Evolutionary conservation across 192 early-diverging fungal species (phyloP).

Genomic region (Tieghemiomyces parasiticus): DNA sequence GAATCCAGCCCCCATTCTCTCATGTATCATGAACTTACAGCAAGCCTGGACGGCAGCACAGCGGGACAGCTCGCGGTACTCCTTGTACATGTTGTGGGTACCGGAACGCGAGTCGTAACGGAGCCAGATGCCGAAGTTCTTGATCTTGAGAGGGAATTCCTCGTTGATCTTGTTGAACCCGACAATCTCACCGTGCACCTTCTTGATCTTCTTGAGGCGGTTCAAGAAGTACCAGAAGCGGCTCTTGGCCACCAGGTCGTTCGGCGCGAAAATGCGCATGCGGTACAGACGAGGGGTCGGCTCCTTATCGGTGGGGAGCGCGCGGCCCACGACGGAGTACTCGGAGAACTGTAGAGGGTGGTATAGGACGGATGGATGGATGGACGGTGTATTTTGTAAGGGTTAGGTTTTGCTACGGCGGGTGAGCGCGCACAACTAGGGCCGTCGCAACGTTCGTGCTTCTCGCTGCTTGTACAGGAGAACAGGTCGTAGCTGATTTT

Average conservation of each 20-base stretch:
- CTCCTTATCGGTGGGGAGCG: slow-evolving; percentile 83
- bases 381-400: no score
- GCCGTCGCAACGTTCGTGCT: no score
- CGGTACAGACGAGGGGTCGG: slow-evolving; percentile 89
- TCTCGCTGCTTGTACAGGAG: no score
- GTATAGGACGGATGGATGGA: neutral
- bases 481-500: no score
- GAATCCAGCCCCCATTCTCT: no score
- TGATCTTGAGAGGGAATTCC: slow-evolving; percentile 78
- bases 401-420: no score
- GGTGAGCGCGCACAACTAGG: no score
- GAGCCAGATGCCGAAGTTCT: slow-evolving; percentile 99
- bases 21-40: slow-evolving; percentile 21
- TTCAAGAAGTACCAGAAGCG: slow-evolving; percentile 99
- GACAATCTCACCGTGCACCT: slow-evolving; percentile 95
- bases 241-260: slow-evolving; percentile 95
- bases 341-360: slow-evolving; percentile 20
- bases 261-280: slow-evolving; percentile 98
- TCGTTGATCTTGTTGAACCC: slow-evolving; percentile 96
- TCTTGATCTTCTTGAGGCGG: slow-evolving; percentile 98
- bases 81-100: slow-evolving; percentile 99
- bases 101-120: slow-evolving; percentile 99
- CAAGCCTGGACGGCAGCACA: slow-evolving; percentile 48
- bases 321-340: slow-evolving; percentile 89
- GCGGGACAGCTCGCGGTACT: slow-evolving; percentile 95